phyloP scores from a whole-genome alignment of 441 rosid genomes.

The Populus trichocarpa region DNA sequence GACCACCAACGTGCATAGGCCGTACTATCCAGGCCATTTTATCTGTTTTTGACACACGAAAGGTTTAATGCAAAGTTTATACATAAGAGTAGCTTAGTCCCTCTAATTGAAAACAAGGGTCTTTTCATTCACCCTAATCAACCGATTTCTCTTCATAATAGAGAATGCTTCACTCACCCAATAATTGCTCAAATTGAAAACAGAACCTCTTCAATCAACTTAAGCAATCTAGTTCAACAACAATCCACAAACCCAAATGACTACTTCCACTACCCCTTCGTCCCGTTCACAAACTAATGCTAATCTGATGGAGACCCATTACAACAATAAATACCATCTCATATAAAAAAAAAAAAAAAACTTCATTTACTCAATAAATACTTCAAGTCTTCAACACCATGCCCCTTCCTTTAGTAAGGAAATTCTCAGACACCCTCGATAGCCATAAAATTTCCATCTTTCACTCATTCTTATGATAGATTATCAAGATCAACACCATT shows the following conservation, averaged over 20 bases:
- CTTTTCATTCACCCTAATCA: not conserved
- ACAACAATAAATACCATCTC: not conserved
- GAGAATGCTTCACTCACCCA: not conserved
- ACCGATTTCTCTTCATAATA: not conserved
- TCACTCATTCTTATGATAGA: not conserved
- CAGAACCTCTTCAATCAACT: not conserved
- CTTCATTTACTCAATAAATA: not conserved
- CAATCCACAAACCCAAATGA: not conserved
- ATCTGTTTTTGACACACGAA: no score
- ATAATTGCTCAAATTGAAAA: not conserved
- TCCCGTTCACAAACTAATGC: not conserved
- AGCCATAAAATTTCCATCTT: not conserved
- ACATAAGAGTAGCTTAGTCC: not conserved
- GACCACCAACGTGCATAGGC: not conserved
- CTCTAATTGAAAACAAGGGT: not conserved
- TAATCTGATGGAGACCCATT: not conserved
- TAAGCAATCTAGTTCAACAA: not conserved
- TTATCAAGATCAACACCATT: not conserved
- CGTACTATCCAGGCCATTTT: not conserved
- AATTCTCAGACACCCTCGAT: no score
- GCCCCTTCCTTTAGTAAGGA: not conserved
- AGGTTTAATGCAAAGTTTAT: not conserved
- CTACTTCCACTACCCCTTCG: not conserved
- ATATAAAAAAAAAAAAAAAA: not conserved
- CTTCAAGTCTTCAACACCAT: not conserved